These are phyloP conservation scores for Brassica cretica DNA, from an alignment of 345 rosid genomes.

Conservation along the genomic window DNA sequence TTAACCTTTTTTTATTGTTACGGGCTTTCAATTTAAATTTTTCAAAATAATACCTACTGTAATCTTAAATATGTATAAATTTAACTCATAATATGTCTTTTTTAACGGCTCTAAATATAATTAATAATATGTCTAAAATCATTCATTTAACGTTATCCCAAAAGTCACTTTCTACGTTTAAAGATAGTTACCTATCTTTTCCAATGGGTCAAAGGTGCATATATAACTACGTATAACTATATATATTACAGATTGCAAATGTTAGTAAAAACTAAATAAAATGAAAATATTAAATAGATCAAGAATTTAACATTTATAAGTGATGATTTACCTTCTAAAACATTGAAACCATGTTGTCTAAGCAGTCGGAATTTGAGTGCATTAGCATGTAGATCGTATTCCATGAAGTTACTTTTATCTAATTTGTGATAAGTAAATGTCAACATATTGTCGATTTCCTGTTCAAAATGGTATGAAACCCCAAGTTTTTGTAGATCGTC, in stretches of 20 bases:
- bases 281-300: too few relatives aligned
- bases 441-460: constrained; percentile 36
- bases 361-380: constrained; percentile 44
- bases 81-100: too few relatives aligned
- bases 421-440: constrained; percentile 5
- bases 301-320: not conserved
- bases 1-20: too few relatives aligned
- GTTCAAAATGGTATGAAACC: constrained; percentile 49
- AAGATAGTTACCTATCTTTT: not conserved
- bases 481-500: constrained; percentile 41
- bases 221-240: not conserved
- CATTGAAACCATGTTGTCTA: constrained; percentile 39
- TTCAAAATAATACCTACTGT: not conserved
- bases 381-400: constrained; percentile 23
- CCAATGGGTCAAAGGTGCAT: not conserved
- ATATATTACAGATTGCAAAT: too few relatives aligned
- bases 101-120: too few relatives aligned
- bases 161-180: not conserved
- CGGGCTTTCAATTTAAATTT: too few relatives aligned
- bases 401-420: not conserved
- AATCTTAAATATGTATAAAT: too few relatives aligned
- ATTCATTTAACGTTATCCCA: too few relatives aligned
- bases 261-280: too few relatives aligned
- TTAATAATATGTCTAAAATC: not conserved
- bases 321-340: constrained; percentile 33